Conservation (phyloP, 2,329 filamentous ascomycete genomes). For the Alternaria brassicae region DNA sequence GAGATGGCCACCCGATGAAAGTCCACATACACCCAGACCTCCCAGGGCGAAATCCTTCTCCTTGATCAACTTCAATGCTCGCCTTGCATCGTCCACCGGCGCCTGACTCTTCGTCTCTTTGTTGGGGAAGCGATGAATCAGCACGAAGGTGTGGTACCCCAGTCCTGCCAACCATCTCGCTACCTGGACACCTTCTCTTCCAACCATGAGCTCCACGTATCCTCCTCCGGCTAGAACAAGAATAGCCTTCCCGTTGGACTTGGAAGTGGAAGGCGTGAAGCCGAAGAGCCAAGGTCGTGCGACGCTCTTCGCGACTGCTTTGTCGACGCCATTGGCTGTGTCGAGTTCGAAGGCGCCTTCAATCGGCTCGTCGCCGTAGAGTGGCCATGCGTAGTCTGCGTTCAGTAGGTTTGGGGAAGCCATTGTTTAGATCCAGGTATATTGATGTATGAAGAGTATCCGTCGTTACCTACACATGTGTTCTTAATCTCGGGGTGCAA, state of each 20-base stretch:
- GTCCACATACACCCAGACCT: constrained; percentile 17
- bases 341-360: constrained; percentile 19
- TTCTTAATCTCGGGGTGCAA: background rate
- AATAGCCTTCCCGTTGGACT: constrained; percentile 7
- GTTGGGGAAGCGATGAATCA: constrained; percentile 29
- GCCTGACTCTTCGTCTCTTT: constrained; percentile 18
- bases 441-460: background rate
- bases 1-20: constrained; percentile 29
- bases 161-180: constrained; percentile 25
- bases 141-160: constrained; percentile 27
- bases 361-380: constrained; percentile 12
- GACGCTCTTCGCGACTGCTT: constrained; percentile 23
- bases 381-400: constrained; percentile 15
- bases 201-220: constrained; percentile 30
- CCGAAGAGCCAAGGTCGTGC: constrained; percentile 25
- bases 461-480: background rate
- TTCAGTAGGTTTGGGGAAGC: background rate
- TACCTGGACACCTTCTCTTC: constrained; percentile 27
- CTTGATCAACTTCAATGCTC: constrained; percentile 16
- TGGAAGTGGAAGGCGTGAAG: constrained; percentile 9
- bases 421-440: constrained; percentile 2
- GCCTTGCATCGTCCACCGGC: constrained; percentile 25
- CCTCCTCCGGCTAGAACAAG: constrained; percentile 27
- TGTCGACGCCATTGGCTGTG: constrained; percentile 4
- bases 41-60: background rate